These are phyloP conservation scores for Phlyctochytrium planicorne DNA, from an alignment of 192 early-diverging fungal species.

Conservation along the genomic window DNA sequence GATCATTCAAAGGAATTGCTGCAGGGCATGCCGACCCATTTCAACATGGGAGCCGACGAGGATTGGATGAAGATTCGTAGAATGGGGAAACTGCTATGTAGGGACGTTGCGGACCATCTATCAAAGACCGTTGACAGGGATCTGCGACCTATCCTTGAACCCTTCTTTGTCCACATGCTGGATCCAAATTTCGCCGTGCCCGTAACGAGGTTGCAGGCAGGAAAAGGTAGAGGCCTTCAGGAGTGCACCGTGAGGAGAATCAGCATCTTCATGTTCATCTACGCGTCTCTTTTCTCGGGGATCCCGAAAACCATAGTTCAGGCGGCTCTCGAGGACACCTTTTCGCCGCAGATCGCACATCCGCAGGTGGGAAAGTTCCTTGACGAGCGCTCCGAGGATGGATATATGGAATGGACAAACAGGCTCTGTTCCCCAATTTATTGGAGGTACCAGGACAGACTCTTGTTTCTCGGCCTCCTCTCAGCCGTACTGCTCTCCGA, in stretches of 20 bases:
- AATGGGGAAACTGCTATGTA: constrained; percentile 6
- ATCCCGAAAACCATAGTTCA: constrained; percentile 16
- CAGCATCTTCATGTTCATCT: constrained; percentile 8
- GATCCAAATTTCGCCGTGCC: not conserved
- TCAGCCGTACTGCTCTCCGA: not conserved
- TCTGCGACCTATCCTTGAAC: not conserved
- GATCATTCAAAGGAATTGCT: constrained; percentile 16
- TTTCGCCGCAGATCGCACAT: not conserved
- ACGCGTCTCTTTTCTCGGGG: constrained; percentile 10
- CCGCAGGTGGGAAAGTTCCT: not conserved
- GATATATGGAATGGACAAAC: constrained; percentile 10
- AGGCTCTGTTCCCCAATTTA: constrained; percentile 19
- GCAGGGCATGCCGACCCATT: constrained; percentile 24
- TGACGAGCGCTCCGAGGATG: not conserved
- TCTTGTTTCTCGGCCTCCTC: constrained; percentile 18
- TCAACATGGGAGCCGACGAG: constrained; percentile 36
- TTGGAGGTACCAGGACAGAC: constrained; percentile 21
- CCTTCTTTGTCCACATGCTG: not conserved
- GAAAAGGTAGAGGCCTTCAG: not conserved
- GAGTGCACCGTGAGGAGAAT: not conserved
- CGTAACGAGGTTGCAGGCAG: not conserved
- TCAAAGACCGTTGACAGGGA: constrained; percentile 26
- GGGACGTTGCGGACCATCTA: too few relatives aligned
- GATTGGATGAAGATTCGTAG: constrained; percentile 19
- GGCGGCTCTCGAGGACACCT: constrained; percentile 8